Evolutionary conservation across 108 stramenopile genomes (phyloP).

Genomic region (Cyclostephanos tholiformis): DNA sequence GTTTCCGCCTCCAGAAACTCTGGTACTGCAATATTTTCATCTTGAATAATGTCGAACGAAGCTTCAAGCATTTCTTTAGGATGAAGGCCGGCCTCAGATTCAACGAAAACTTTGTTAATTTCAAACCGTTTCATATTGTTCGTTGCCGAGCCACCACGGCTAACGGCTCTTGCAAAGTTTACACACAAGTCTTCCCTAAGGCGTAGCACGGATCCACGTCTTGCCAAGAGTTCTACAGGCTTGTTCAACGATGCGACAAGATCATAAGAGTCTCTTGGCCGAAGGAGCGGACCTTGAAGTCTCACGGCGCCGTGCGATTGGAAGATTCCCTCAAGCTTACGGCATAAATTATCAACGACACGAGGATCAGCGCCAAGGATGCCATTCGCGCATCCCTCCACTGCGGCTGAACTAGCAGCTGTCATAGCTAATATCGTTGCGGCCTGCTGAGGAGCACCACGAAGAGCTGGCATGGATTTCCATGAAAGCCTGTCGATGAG

Average conservation of each 20-base stretch:
- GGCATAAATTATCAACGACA: constrained; percentile 58
- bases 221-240: constrained; percentile 72
- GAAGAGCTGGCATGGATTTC: constrained; percentile 33
- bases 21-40: constrained; percentile 48
- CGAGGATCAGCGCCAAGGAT: constrained; percentile 73
- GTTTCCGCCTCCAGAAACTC: constrained; percentile 67
- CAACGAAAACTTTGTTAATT: constrained; percentile 66
- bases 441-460: constrained; percentile 64
- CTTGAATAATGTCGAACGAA: constrained; percentile 80
- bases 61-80: constrained; percentile 79
- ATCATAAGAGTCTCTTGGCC: constrained; percentile 51
- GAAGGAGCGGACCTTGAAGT: constrained; percentile 62
- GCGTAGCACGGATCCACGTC: constrained; percentile 56
- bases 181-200: constrained; percentile 73
- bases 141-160: constrained; percentile 66
- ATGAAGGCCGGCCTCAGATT: constrained; percentile 68
- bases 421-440: constrained; percentile 69
- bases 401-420: constrained; percentile 67
- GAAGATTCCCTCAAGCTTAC: constrained; percentile 54
- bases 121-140: constrained; percentile 75
- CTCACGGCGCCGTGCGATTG: constrained; percentile 73
- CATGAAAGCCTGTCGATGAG: neutral
- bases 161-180: constrained; percentile 74
- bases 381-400: constrained; percentile 59
- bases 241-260: constrained; percentile 33